Conservation (phyloP, 139 green algal species). For the Coelastrella sp. region DNA sequence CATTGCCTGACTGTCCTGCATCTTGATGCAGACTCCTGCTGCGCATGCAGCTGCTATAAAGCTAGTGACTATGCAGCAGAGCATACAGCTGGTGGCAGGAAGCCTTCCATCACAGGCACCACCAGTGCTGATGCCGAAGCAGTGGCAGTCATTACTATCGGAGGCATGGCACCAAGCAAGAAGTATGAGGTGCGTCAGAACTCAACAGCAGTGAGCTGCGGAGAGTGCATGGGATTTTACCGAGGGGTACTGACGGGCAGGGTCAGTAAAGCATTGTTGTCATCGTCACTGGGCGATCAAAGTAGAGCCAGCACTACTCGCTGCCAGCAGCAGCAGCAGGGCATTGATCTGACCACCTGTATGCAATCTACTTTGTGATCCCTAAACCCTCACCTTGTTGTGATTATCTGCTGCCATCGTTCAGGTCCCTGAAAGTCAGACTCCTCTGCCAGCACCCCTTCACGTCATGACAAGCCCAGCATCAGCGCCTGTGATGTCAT, state of each 20-base stretch:
- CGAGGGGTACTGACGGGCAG: too few relatives aligned
- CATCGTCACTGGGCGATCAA: too few relatives aligned
- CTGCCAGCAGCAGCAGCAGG: too few relatives aligned
- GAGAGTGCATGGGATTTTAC: too few relatives aligned
- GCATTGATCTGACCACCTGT: too few relatives aligned
- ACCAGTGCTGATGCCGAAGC: not conserved
- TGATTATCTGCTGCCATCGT: not conserved
- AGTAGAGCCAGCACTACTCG: too few relatives aligned
- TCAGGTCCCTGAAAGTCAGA: not conserved
- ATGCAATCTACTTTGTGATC: too few relatives aligned
- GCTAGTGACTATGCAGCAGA: constrained; percentile 3
- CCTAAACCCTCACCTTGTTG: not conserved
- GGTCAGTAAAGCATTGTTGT: too few relatives aligned
- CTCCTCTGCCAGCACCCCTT: constrained; percentile 19
- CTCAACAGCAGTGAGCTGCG: too few relatives aligned
- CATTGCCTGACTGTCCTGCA: not conserved
- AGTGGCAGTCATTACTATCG: too few relatives aligned
- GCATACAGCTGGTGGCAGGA: not conserved
- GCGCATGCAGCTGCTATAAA: constrained; percentile 19
- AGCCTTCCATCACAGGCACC: not conserved
- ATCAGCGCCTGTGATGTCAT: not conserved
- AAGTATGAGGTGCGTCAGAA: too few relatives aligned
- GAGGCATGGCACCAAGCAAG: too few relatives aligned
- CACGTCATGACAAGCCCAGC: not conserved
- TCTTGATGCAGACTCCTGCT: not conserved